Evolutionary conservation across 2,329 filamentous ascomycete genomes (phyloP), one percentile per base, ranked within the genome.

Genomic region (Exophiala sideris): DNA sequence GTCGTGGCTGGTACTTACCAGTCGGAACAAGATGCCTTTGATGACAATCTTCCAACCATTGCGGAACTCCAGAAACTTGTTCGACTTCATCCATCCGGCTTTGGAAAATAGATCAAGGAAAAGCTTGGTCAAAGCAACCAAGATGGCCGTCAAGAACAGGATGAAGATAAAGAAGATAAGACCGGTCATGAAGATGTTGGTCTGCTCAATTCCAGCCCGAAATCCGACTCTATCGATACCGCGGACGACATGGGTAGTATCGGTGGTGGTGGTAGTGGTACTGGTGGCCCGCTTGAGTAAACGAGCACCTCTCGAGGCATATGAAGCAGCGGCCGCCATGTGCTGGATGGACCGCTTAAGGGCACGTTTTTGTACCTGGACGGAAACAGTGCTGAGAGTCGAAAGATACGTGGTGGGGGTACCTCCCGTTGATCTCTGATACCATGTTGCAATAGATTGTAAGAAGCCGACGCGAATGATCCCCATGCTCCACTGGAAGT

Each of bases 401-500:
- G 89, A 87, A 42, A 96, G 82, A 33, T 95, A 79, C 12, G 84
- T 88, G 3, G 89, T 85, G 0, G 92, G 88, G 0, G 82, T 90
- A 59, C 92, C 92, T 49, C 92, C 92, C 2, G 92, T 97, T 2
- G 92, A 83, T 58, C 91, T 88, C 74, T 96, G 91, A 69, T 96
- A 97, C 92, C 92, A 97, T 34, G 91, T 95, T 58, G 89, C 89
- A 66, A 96, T 88, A 45, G 78, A 79, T 75, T 97, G 90, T 74
- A 96, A 82, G 70, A 95, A 96, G n/a, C 78, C 79, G 39, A 96
- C 80, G 48, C 83, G 82, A 65, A 97, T 95, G 65, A 97, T 91
- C 64, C 92, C 92, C 89, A 97, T 94, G 67, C 87, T 95, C 92
- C 92, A 97, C 69, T 95, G 88, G 75, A 97, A 96, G 73, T 96